Evolutionary conservation across 805 yeast species (phyloP), one percentile per base, ranked within the genome.

Genomic region (Saturnispora besseyi): DNA sequence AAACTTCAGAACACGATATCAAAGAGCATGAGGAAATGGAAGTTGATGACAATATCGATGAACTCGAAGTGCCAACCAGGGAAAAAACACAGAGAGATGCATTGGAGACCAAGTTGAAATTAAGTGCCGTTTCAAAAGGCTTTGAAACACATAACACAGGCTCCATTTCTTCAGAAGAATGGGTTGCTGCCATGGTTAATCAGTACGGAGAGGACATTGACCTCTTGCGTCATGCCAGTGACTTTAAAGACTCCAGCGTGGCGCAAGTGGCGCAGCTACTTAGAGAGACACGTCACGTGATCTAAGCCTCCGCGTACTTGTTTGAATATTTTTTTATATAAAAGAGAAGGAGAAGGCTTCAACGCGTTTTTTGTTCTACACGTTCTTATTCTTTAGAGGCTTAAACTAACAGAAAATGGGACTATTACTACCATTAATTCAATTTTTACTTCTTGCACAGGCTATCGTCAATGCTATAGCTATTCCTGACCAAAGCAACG

Each of bases 141-240:
- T 26, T 31, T 12, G 29, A 31, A 21, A 22, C 13, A n/a, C 41
- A 26, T 5, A 6, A 36, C 6, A 28, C 21, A 7, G 49, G 42
- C 7, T 12, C 49, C 11, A 28, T 45, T 6, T 18, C 46, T 3
- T 6, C 47, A 3, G 53, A 48, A 12, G 54, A 47, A 24, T 51
- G 54, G 54, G 22, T 51, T 9, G n/a, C 31, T 3, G 26, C 41
- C 53, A 75, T 83, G 77, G 76, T 85, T 44, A 65, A 68, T 15
- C 74, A 71, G 36, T 84, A 81, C 57, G 79, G 81, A 44, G 79
- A 79, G 50, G 87, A 82, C 53, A 68, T 82, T 36, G 81, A 79
- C 57, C 69, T 70, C 48, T 65, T 82, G 53, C 76, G 89, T 60
- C 70, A 72, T 49, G 78, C 81, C 33, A 82, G 81, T 9, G 88